Evolutionary conservation across 2,329 filamentous ascomycete genomes (phyloP).

Genomic region (Phialophora chinensis): DNA sequence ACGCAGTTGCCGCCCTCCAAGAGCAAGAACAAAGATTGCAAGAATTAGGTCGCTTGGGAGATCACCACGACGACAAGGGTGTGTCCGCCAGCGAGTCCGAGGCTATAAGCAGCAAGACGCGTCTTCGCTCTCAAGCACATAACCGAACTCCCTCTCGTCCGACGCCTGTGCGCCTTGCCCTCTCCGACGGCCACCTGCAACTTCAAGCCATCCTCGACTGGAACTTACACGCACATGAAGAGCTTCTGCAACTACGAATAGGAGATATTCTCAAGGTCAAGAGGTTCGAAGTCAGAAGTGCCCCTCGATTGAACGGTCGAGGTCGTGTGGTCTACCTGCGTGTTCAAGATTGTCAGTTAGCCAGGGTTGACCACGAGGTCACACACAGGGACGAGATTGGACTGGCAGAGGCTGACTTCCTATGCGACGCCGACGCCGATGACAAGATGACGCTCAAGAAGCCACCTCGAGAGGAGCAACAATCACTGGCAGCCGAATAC

Average conservation of each 20-base stretch:
- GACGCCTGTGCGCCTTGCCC: slow-evolving; percentile 19
- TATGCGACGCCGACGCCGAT: slow-evolving; percentile 24
- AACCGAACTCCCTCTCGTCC: background rate
- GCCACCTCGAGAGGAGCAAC: slow-evolving; percentile 8
- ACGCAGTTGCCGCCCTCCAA: slow-evolving; percentile 7
- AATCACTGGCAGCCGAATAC: background rate
- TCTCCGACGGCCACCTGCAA: slow-evolving; percentile 42
- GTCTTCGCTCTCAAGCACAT: background rate
- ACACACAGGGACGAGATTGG: background rate
- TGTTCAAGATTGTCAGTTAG: slow-evolving; percentile 37
- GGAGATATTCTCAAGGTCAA: slow-evolving; percentile 39
- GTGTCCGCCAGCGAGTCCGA: background rate
- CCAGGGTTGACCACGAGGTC: slow-evolving; percentile 18
- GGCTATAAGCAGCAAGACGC: background rate
- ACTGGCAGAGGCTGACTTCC: slow-evolving; percentile 28
- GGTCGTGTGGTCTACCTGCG: slow-evolving; percentile 40
- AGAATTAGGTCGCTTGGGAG: background rate
- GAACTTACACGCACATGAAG: slow-evolving; percentile 22
- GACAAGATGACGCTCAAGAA: slow-evolving; percentile 3
- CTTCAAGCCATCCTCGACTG: slow-evolving; percentile 42
- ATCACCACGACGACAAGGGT: slow-evolving; percentile 4
- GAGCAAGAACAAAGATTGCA: slow-evolving; percentile 5
- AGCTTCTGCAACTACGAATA: slow-evolving; percentile 21
- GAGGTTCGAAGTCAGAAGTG: slow-evolving; percentile 38
- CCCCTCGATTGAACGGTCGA: slow-evolving; percentile 34